Evolutionary conservation across 225 moss, liverwort and hornwort species (phyloP).

Genomic region (Straminergon stramineum): DNA sequence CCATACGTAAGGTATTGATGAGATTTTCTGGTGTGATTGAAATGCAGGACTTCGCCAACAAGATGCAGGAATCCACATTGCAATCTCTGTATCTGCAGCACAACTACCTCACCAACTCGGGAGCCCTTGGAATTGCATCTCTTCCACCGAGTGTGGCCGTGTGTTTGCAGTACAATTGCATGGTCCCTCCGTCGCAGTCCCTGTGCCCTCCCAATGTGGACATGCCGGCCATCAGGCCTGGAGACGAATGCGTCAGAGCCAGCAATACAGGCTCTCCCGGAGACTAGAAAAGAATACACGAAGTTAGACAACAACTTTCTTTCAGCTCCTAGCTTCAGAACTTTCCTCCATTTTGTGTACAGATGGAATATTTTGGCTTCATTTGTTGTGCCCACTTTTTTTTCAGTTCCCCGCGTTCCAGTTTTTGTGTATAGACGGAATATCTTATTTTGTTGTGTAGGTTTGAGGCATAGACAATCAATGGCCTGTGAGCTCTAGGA

Average conservation of each 20-base stretch:
- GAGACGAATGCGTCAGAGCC: constrained; percentile 26
- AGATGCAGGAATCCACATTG: constrained; percentile 32
- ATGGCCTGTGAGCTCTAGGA: neutral
- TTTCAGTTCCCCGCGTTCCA: neutral
- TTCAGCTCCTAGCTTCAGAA: neutral
- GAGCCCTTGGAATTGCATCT: neutral
- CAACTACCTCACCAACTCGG: constrained; percentile 29
- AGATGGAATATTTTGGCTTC: neutral
- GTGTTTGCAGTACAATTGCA: constrained; percentile 45
- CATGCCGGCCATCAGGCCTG: constrained; percentile 26
- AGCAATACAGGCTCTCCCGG: constrained; percentile 5
- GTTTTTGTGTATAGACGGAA: neutral
- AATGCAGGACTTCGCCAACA: constrained; percentile 30
- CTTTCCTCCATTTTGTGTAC: neutral
- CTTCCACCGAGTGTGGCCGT: constrained; percentile 44
- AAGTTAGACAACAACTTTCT: too few relatives aligned
- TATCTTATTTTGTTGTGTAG: neutral
- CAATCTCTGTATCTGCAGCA: constrained; percentile 43
- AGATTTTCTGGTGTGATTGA: neutral
- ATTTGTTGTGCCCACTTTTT: neutral
- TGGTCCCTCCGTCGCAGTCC: constrained; percentile 25
- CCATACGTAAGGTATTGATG: neutral
- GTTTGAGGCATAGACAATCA: neutral
- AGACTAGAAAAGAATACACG: neutral
- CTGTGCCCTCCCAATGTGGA: constrained; percentile 33